Evolutionary conservation across 352 stramenopile species (phyloP), one percentile per base, ranked within the genome.

Genomic region (Phytophthora tentaculata): DNA sequence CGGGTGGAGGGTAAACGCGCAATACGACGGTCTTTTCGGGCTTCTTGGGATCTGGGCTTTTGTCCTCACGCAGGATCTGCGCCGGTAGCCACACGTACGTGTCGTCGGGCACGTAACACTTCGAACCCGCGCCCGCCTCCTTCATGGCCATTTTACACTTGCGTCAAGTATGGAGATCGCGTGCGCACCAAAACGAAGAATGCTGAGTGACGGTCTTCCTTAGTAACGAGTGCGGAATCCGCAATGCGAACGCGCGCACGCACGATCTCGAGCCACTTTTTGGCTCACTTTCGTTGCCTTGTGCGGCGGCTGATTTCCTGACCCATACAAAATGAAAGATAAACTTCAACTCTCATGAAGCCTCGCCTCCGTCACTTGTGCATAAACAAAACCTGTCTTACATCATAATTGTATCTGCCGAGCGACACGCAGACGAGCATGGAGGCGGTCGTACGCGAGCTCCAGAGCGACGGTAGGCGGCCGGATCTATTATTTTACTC

Each of bases 101-200:
- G 17, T 91, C 83, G 29, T 96, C 88, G 7, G 86, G 88, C 47
- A 95, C 87, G 62, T 92, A 96, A 79, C 86, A 94, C 67, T 91
- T 91, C 56, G 78, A 74, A 64, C 87, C 87, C 26, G 65, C 74
- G 17, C 69, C 69, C 65, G 73, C 64, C 29, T 86, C 73, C 50
- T 72, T 71, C 53, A 61, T 69, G 7, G 37, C 23, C 51, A 66
- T 71, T 32, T 44, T 60, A 35, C 37, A 54, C 51, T 55, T 45
- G 48, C 6, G 12, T 24, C 55, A 28, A 48, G n/a, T 45, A 53
- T 43, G 6, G 29, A 50, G 14, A n/a, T 49, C 17, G 19, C 13
- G 24, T 48, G 43, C 20, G 3, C 20, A 5, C 14, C 17, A 32
- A 39, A 43, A 47, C 65, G 58, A 61, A 52, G 23, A 71, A 64